Evolutionary conservation across 139 green algal species (phyloP).

Genomic region (Eudorina sp.): DNA sequence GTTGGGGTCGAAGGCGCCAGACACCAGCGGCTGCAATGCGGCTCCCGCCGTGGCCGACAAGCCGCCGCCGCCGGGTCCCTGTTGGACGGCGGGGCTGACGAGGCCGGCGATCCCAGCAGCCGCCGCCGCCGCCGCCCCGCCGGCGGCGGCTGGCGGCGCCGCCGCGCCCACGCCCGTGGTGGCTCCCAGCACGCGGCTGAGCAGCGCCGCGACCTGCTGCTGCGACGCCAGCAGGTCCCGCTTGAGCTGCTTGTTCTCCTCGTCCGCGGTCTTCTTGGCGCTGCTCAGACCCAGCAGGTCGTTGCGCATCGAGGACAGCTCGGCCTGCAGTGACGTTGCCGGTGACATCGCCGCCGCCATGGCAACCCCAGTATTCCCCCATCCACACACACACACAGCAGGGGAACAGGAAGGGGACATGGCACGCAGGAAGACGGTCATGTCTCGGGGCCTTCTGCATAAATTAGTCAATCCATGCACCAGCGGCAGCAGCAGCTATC

Average conservation of each 20-base stretch:
- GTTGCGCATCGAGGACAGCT: constrained; percentile 10
- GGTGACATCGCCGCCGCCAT: too few species aligned
- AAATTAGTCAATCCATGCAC: too few species aligned
- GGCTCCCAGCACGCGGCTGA: neutral
- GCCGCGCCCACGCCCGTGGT: neutral
- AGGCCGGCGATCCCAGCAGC: neutral
- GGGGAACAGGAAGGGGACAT: too few species aligned
- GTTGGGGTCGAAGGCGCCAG: constrained; percentile 18
- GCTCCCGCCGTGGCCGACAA: too few species aligned
- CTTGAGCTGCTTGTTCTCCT: constrained; percentile 30
- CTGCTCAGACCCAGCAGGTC: constrained; percentile 7
- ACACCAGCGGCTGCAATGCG: neutral
- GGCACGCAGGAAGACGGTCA: too few species aligned
- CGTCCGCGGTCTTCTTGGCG: constrained; percentile 30
- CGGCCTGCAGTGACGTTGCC: neutral
- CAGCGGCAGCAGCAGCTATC: too few species aligned
- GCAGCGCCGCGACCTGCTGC: constrained; percentile 33
- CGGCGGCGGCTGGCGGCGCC: neutral
- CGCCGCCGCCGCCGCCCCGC: neutral
- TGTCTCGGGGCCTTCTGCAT: too few species aligned
- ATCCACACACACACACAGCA: too few species aligned
- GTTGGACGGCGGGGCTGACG: too few species aligned
- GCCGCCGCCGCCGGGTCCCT: too few species aligned
- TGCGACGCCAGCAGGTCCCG: constrained; percentile 26
- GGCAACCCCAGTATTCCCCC: too few species aligned